Percentiles rank a stretch among this genome's conserved stretches.
Evolutionary conservation across 495 filamentous ascomycete species (phyloP).

Genomic region (Xylaria nigripes): DNA sequence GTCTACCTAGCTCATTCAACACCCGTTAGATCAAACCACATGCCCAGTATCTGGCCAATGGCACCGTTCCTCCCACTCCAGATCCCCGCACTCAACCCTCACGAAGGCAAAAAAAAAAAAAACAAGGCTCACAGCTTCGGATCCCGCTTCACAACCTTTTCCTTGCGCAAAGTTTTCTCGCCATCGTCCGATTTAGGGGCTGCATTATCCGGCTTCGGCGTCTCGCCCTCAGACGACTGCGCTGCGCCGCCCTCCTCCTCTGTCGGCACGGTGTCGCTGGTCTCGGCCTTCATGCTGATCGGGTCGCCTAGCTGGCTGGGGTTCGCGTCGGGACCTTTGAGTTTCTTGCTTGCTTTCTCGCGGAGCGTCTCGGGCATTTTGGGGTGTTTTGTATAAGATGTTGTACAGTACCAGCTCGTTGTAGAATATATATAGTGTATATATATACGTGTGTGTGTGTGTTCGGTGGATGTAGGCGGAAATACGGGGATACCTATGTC

Average conservation of each 20-base stretch:
- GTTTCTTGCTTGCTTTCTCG: slow-evolving; percentile 30
- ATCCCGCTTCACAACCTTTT: slow-evolving; percentile 6
- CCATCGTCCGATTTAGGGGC: too few species aligned
- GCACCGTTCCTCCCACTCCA: too few species aligned
- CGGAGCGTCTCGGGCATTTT: slow-evolving; percentile 26
- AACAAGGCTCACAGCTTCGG: slow-evolving; percentile 26
- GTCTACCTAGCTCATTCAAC: too few species aligned
- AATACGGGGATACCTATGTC: too few species aligned
- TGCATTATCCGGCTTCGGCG: too few species aligned
- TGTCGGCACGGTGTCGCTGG: slow-evolving; percentile 19
- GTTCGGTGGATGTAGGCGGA: too few species aligned
- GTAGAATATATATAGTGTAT: too few species aligned
- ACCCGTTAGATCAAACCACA: too few species aligned
- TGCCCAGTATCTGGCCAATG: too few species aligned
- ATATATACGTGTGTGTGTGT: too few species aligned
- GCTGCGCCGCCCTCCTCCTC: slow-evolving; percentile 15
- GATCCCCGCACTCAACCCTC: too few species aligned
- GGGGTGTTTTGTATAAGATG: not conserved
- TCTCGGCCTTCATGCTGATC: slow-evolving; percentile 37
- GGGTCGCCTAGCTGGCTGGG: slow-evolving; percentile 38
- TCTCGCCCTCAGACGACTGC: slow-evolving; percentile 11
- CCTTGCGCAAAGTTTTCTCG: slow-evolving; percentile 25
- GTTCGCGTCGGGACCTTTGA: slow-evolving; percentile 31
- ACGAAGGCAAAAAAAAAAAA: too few species aligned
- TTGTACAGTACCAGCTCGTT: not conserved